Evolutionary conservation across 1,284 basidiomycete genomes (phyloP).

Genomic region (Ceratorhiza oryzae-sativae): DNA sequence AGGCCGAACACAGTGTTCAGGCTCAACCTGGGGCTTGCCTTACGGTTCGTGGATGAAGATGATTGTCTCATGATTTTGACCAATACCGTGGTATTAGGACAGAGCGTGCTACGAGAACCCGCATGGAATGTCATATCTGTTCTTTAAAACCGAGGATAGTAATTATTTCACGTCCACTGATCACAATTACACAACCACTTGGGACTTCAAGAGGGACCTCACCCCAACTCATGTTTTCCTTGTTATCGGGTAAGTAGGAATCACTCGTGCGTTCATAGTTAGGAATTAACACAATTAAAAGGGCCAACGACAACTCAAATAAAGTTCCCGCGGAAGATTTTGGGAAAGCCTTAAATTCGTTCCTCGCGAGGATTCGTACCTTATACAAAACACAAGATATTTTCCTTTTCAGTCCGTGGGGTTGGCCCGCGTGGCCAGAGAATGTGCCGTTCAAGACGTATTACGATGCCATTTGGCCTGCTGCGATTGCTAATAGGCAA

Average conservation of each 20-base stretch:
- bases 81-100: slow-evolving; percentile 52
- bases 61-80: not conserved
- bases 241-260: slow-evolving; percentile 58
- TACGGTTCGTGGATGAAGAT: slow-evolving; percentile 50
- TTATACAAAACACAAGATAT: slow-evolving; percentile 59
- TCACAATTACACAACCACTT: slow-evolving; percentile 66
- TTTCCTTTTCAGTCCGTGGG: slow-evolving; percentile 65
- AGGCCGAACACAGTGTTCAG: slow-evolving; percentile 59
- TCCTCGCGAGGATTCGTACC: slow-evolving; percentile 56
- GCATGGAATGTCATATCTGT: slow-evolving; percentile 61
- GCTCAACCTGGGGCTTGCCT: slow-evolving; percentile 64
- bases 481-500: slow-evolving; percentile 56
- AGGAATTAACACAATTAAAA: slow-evolving; percentile 33
- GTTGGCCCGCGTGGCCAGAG: slow-evolving; percentile 58
- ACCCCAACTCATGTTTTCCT: slow-evolving; percentile 63
- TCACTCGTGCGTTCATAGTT: not conserved
- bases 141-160: slow-evolving; percentile 61
- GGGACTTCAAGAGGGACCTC: slow-evolving; percentile 60
- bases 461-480: slow-evolving; percentile 59
- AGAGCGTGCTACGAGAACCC: slow-evolving; percentile 63
- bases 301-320: slow-evolving; percentile 49
- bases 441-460: slow-evolving; percentile 54
- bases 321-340: slow-evolving; percentile 53
- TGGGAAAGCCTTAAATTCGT: slow-evolving; percentile 47
- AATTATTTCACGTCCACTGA: slow-evolving; percentile 61